Evolutionary conservation across 1,284 basidiomycete genomes (phyloP), one percentile per base, ranked within the genome.

Genomic region (Ceratobasidium theobromae): DNA sequence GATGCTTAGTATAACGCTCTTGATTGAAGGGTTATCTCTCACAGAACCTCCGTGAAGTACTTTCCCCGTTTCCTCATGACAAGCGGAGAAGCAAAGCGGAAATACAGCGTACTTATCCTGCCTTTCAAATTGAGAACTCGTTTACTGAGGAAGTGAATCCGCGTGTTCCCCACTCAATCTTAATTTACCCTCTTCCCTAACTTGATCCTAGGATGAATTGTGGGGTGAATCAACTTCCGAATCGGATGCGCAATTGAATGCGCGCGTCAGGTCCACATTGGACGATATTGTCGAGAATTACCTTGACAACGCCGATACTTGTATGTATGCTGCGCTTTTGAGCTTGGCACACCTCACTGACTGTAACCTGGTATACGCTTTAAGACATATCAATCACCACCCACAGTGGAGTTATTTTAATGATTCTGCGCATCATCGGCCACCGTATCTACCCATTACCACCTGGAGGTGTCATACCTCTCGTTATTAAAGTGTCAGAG

Each of bases 11-110:
- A n/a, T n/a, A n/a, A n/a, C n/a, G n/a, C n/a, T n/a, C n/a, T n/a
- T n/a, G n/a, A n/a, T n/a, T n/a, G n/a, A n/a, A n/a, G n/a, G n/a
- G n/a, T n/a, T 11, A 38, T 3, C 35, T 38, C n/a, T 38, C 4
- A 3, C 64, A 88, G 87, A 80, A 86, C 69, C 80, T 83, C 33
- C 82, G 89, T 16, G 89, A 92, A 75, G 78, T 82, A 66, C 82
- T 85, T 58, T 88, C 88, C 0, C 79, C 83, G 1, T 88, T 91
- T 71, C 89, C 87, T 0, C 91, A 89, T 73, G 90, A 92, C 73
- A 81, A 83, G 69, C 83, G 90, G 9, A 78, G 78, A n/a, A 78
- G 81, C 0, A 78, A 81, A 62, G 79, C 84, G 0, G 79, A 82
- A 53, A 86, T 95, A 58, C 69, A 75, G 0, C 69, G 73, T 0